Conservation (phyloP, 805 yeast genomes). For the Kluyveromyces starmeri region DNA sequence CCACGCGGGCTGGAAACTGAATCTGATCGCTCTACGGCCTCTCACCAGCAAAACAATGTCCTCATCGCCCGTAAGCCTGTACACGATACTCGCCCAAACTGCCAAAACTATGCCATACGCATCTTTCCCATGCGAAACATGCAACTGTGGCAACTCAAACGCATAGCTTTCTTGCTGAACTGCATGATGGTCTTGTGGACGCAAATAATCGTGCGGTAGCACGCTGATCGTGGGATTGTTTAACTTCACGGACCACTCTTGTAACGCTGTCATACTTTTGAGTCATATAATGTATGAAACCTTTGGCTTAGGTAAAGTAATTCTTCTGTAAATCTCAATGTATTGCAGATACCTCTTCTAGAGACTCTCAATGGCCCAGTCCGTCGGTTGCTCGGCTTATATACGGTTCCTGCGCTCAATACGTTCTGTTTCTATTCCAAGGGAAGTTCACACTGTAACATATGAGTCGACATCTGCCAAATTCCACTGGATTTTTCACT, state of each 20-base stretch:
- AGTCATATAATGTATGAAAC: too few species aligned
- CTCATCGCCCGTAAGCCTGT: slow-evolving; percentile 86
- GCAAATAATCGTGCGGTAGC: slow-evolving; percentile 78
- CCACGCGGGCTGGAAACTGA: slow-evolving; percentile 45
- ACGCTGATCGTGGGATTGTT: slow-evolving; percentile 80
- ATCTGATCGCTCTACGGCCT: slow-evolving; percentile 45
- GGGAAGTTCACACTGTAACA: too few species aligned
- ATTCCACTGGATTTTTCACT: too few species aligned
- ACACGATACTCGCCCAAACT: slow-evolving; percentile 59
- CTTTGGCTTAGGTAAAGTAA: too few species aligned
- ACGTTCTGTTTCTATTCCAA: too few species aligned
- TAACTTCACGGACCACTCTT: slow-evolving; percentile 57
- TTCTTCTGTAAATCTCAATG: too few species aligned
- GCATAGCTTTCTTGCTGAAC: slow-evolving; percentile 50
- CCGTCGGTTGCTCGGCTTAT: too few species aligned
- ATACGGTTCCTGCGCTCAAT: too few species aligned
- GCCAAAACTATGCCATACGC: slow-evolving; percentile 51
- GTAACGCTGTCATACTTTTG: slow-evolving; percentile 18
- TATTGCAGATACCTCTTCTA: too few species aligned
- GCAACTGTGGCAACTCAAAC: slow-evolving; percentile 25
- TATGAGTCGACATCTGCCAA: too few species aligned
- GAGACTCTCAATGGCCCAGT: too few species aligned
- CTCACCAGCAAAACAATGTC: slow-evolving; percentile 68
- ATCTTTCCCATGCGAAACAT: slow-evolving; percentile 17
- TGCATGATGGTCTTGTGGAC: slow-evolving; percentile 60